Evolutionary conservation across 441 rosid genomes (phyloP).

Genomic region (Erysimum cheiri): DNA sequence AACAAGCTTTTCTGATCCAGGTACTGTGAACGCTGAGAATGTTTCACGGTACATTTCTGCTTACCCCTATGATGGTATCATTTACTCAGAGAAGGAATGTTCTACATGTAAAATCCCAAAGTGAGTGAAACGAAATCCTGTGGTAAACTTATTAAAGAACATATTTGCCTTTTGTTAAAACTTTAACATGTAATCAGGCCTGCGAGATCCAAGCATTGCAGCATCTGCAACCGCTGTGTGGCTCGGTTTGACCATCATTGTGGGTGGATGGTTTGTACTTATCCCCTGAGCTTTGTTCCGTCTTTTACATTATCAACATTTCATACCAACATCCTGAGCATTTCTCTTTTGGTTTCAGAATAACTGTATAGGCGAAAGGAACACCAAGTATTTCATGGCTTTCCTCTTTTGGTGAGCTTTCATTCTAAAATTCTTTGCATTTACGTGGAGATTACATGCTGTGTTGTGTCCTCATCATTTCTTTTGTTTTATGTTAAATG

Average conservation of each 20-base stretch:
- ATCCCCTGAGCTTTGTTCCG: background rate
- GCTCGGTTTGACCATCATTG: conserved; percentile 98
- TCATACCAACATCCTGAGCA: background rate
- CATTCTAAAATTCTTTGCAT: conserved; percentile 19
- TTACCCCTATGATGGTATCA: conserved; percentile 81
- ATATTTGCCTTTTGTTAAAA: conserved; percentile 14
- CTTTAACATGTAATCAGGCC: conserved; percentile 53
- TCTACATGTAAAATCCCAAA: conserved; percentile 83
- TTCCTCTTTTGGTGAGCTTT: conserved; percentile 48
- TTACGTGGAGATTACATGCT: conserved; percentile 15
- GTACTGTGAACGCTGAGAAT: conserved; percentile 72
- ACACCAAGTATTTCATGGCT: conserved; percentile 45
- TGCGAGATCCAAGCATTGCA: conserved; percentile 96
- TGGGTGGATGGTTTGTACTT: conserved; percentile 49
- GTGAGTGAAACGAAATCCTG: conserved; percentile 54
- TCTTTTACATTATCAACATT: background rate
- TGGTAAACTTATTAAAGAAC: conserved; percentile 3
- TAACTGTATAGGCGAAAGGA: conserved; percentile 47
- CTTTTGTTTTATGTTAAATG: conserved; percentile 28
- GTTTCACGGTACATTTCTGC: conserved; percentile 68
- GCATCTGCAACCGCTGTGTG: conserved; percentile 87
- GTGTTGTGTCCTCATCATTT: conserved; percentile 24
- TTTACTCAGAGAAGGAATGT: conserved; percentile 77
- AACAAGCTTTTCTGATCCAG: conserved; percentile 93
- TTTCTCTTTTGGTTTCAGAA: conserved; percentile 37